phyloP scores from a whole-genome alignment of 164 flowering plant genomes.

The Nymphaea thermarum region DNA sequence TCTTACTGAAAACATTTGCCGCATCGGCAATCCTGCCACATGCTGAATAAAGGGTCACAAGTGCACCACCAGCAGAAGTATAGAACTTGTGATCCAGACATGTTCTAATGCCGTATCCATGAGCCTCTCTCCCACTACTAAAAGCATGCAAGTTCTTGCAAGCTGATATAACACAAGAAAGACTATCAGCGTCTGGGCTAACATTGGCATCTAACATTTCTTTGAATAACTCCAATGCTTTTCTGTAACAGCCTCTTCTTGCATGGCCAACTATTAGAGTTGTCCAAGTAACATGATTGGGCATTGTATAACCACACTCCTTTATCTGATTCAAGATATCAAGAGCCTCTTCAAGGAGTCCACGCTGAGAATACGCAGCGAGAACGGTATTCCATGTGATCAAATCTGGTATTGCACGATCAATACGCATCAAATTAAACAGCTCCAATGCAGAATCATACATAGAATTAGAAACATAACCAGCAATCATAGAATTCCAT shows the following conservation, averaged over 20 bases:
- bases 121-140: constrained; percentile 30
- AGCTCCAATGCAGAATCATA: constrained; percentile 19
- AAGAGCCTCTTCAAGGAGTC: constrained; percentile 31
- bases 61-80: constrained; percentile 36
- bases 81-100: constrained; percentile 12
- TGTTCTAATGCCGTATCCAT: constrained; percentile 33
- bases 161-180: constrained; percentile 31
- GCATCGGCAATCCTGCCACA: constrained; percentile 22
- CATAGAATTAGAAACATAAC: constrained; percentile 29
- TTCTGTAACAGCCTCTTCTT: constrained; percentile 29
- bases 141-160: constrained; percentile 24
- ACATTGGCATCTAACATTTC: constrained; percentile 25
- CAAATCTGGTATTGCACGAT: constrained; percentile 32
- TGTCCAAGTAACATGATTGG: constrained; percentile 45
- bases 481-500: constrained; percentile 46
- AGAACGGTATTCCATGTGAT: constrained; percentile 40
- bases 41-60: constrained; percentile 30
- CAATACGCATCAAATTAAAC: constrained; percentile 20
- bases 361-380: constrained; percentile 43
- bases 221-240: constrained; percentile 26
- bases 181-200: constrained; percentile 32
- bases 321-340: constrained; percentile 23
- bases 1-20: constrained; percentile 23
- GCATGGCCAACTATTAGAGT: constrained; percentile 39
- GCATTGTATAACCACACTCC: constrained; percentile 9